Evolutionary conservation across 192 early-diverging fungal genomes (phyloP), one percentile per base, ranked within the genome.

Genomic region (Thamnidium elegans): DNA sequence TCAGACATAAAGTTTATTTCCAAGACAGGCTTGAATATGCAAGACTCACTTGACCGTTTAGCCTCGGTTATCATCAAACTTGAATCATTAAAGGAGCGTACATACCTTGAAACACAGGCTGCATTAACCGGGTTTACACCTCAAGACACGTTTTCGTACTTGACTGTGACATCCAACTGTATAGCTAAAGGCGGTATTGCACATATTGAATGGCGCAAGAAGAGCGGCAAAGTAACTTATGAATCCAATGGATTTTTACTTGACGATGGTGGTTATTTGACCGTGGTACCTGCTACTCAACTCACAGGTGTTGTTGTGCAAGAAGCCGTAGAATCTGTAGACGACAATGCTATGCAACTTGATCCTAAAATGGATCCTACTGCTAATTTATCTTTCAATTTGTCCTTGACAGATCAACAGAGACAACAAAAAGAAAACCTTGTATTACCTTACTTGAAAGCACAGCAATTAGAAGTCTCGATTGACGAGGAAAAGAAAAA

Each of bases 311-410:
- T 58, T 23, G 34, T 48, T 8, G 14, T 31, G 7, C 7, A 58
- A 8, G 54, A 69, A 19, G 48, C 62, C 11, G 60, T 30, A 54
- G 61, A 52, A 7, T 39, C 42, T 11, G 13, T 21, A 11, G 67
- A 68, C 4, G 60, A 55, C 3, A 45, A 62, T 4, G 23, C 10
- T 9, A 19, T 53, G 2, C 36, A 39, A 39, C 36, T 39, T 39
- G 36, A 39, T 6, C 39, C 60, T 48, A 30, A 39, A 31, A 36
- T 75, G 10, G 90, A 93, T 66, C 90, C 89, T 7, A 77, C 87
- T n/a, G 85, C 85, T 31, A 88, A 90, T 50, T 75, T 96, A 32
- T 88, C 90, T 20, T 97, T 97, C 75, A 95, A 93, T 56, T 68
- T 97, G 50, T 75, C 70, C 0, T 78, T 94, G 32, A 97, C 92